A percentile compares a stretch with the other conserved stretches of the same genome.
Conservation (phyloP, 164 flowering plant species). For the Kalanchoe fedtschenkoi region DNA sequence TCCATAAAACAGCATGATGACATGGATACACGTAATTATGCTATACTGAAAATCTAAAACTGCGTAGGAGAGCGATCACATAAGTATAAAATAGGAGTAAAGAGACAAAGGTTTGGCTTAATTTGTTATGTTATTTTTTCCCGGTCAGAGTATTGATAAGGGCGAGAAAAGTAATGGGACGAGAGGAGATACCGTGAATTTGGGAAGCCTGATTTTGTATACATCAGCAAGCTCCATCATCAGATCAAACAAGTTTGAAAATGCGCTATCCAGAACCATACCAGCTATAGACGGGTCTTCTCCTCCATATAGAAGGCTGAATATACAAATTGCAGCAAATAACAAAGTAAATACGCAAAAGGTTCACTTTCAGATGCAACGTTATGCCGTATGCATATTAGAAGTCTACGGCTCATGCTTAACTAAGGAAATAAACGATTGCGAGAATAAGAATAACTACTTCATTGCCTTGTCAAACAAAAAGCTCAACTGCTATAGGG, state of each 20-base stretch:
- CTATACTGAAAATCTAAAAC: not conserved
- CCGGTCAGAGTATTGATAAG: too few species aligned
- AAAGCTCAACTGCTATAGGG: too few species aligned
- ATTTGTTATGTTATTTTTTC: too few species aligned
- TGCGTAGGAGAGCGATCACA: not conserved
- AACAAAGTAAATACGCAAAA: too few species aligned
- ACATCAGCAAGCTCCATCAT: slow-evolving; percentile 98
- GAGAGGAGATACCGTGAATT: slow-evolving; percentile 46
- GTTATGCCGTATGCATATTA: too few species aligned
- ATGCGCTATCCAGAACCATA: slow-evolving; percentile 94
- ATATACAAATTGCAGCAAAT: slow-evolving; percentile 5
- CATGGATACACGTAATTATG: too few species aligned
- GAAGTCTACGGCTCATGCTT: too few species aligned
- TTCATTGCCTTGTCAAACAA: not conserved
- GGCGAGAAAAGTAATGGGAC: slow-evolving; percentile 18
- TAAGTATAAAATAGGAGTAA: not conserved
- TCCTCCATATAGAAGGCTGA: slow-evolving; percentile 95
- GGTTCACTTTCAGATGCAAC: too few species aligned
- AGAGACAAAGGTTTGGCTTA: slow-evolving; percentile 15
- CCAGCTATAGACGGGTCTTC: slow-evolving; percentile 97
- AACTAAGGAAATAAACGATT: too few species aligned
- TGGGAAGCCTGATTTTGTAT: slow-evolving; percentile 88
- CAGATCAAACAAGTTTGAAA: slow-evolving; percentile 79
- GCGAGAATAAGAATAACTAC: too few species aligned
- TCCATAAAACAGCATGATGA: too few species aligned